A percentile compares a stretch with the other conserved stretches of the same genome.
Conservation (phyloP, 1,139 yeast genomes). For the Candida neerlandica region DNA sequence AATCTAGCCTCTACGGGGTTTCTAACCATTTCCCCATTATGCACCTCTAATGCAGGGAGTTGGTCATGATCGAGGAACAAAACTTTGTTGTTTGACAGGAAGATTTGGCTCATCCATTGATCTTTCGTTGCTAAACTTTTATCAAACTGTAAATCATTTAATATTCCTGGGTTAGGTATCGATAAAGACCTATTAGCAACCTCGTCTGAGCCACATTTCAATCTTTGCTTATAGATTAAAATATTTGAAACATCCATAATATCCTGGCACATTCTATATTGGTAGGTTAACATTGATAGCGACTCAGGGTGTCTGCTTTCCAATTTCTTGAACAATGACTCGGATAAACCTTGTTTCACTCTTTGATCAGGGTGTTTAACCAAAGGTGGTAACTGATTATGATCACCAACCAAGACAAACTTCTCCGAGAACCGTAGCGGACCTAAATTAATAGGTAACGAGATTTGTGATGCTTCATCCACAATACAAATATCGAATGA, state of each 20-base stretch:
- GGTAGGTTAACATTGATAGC: slow-evolving; percentile 74
- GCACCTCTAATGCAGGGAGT: slow-evolving; percentile 60
- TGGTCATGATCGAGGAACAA: slow-evolving; percentile 78
- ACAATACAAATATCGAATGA: slow-evolving; percentile 89
- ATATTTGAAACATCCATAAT: slow-evolving; percentile 82
- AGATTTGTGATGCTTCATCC: slow-evolving; percentile 95
- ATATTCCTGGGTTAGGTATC: slow-evolving; percentile 42
- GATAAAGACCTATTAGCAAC: slow-evolving; percentile 61
- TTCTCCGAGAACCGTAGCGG: slow-evolving; percentile 77
- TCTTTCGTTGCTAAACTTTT: slow-evolving; percentile 11
- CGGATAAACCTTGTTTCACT: slow-evolving; percentile 64
- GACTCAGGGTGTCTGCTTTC: slow-evolving; percentile 73
- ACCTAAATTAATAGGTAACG: slow-evolving; percentile 88
- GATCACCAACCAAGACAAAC: slow-evolving; percentile 93
- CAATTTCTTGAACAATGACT: slow-evolving; percentile 72
- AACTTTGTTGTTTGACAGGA: slow-evolving; percentile 51
- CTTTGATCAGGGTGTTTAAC: slow-evolving; percentile 63
- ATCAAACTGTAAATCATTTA: slow-evolving; percentile 13
- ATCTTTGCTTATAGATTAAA: slow-evolving; percentile 71
- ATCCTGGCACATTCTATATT: slow-evolving; percentile 91
- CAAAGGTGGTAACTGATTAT: slow-evolving; percentile 86
- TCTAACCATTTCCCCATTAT: slow-evolving; percentile 65
- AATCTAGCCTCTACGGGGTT: slow-evolving; percentile 74
- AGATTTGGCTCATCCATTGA: slow-evolving; percentile 36
- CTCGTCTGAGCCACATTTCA: slow-evolving; percentile 69